Conservation (phyloP, 228 moss, liverwort and hornwort species). For the Sphagnum magellanicum region DNA sequence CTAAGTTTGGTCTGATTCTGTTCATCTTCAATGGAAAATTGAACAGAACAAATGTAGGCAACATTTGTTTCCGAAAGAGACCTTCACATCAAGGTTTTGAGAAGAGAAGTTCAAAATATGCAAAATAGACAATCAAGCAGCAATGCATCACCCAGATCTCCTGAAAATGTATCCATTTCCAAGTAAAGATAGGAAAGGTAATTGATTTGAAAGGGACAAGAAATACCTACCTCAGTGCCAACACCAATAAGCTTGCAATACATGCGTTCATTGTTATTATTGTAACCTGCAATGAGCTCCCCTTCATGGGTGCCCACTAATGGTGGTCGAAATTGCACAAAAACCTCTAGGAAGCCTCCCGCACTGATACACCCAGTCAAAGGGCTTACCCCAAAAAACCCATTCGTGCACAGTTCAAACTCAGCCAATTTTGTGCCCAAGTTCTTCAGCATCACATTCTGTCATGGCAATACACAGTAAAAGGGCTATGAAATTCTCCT, state of each 20-base stretch:
- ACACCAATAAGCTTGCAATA: slow-evolving; percentile 56
- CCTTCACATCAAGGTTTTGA: too few species aligned
- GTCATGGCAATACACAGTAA: background rate
- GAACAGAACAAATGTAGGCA: too few species aligned
- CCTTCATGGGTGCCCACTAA: slow-evolving; percentile 47
- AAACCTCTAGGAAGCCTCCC: slow-evolving; percentile 56
- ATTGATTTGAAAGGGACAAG: background rate
- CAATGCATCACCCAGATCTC: too few species aligned
- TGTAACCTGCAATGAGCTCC: slow-evolving; percentile 42
- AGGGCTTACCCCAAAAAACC: slow-evolving; percentile 34
- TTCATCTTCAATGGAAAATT: too few species aligned
- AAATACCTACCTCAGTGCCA: slow-evolving; percentile 53
- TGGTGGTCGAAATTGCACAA: slow-evolving; percentile 51
- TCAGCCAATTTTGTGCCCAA: slow-evolving; percentile 41
- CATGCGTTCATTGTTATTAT: slow-evolving; percentile 46
- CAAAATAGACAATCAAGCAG: background rate
- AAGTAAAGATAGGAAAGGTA: too few species aligned
- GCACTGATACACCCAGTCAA: slow-evolving; percentile 41
- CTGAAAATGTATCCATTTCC: too few species aligned
- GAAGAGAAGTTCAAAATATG: background rate
- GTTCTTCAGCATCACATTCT: slow-evolving; percentile 81
- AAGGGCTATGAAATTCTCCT: background rate
- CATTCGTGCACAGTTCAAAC: slow-evolving; percentile 29
- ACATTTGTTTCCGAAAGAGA: too few species aligned
- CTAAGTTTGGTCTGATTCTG: too few species aligned